Base-by-base conservation (phyloP, 1,139 yeast genomes). In the Hyphopichia khmerensis region DNA sequence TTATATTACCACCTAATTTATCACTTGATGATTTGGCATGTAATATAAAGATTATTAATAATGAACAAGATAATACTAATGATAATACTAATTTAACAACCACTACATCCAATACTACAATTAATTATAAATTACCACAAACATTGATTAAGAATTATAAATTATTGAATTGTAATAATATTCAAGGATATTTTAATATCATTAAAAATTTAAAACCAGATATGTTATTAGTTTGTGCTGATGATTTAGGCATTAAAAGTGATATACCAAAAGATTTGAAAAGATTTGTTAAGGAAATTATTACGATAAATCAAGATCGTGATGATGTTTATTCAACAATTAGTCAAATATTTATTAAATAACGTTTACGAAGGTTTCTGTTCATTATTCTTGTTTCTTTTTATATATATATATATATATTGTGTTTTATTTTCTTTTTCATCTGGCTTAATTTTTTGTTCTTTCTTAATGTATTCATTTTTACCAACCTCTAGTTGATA, bases 401-500 rank as follows among this genome's bases (percentile, higher is more conserved):
- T 30, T 30, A 10, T 30, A 30, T 14, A 15, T 15, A 30, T 30
- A 14, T 15, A 16, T 30, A 30, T 30, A 26, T 26, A 7, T 26
- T 9, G 10, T 7, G 9, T 26, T 26, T 26, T 21, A 6, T 21
- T 21, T 21, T 21, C 24, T 21, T 21, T 21, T 21, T 21, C 24
- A 21, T 6, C 24, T 21, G 9, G 9, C 9, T 23, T 7, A 23
- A 2, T 27, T 3, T 19, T n/a, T n/a, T n/a, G 14, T 4, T 27
- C 30, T 8, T 7, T 7, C 14, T 8, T 5, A 27, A 27, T 8
- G 4, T 6, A n/a, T n/a, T n/a, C 17, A 7, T 29, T 6, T n/a
- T 60, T 66, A 77, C 82, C 82, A 78, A 3, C 82, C 82, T 53
- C 81, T 71, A 32, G 68, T 60, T 6, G 82, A 71, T 50, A 79